A percentile compares a stretch with the other conserved stretches of the same genome.
phyloP scores from a whole-genome alignment of 1,284 basidiomycete species.

The Marasmius sp. region DNA sequence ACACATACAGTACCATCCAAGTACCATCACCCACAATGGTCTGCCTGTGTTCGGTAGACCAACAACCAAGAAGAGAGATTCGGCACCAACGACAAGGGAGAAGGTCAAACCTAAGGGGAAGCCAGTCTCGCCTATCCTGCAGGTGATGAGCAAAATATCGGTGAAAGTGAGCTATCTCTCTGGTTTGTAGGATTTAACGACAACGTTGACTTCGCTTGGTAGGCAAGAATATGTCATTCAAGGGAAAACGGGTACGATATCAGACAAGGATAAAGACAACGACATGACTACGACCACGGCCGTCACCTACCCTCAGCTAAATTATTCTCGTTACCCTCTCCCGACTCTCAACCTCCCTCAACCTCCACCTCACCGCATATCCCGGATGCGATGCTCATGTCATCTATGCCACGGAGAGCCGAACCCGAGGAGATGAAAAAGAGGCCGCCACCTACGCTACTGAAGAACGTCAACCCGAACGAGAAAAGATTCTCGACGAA shows the following conservation, averaged over 20 bases:
- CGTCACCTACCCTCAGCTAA: conserved; percentile 23
- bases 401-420: conserved; percentile 64
- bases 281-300: no score
- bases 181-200: neutral
- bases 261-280: neutral
- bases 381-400: conserved; percentile 67
- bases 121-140: no score
- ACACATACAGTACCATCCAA: conserved; percentile 78
- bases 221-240: neutral
- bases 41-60: conserved; percentile 65
- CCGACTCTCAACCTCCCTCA: conserved; percentile 33
- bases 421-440: conserved; percentile 67
- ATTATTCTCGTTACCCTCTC: conserved; percentile 30
- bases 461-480: conserved; percentile 5
- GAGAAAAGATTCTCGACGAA: conserved; percentile 3
- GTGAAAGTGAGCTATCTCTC: neutral
- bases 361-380: conserved; percentile 27
- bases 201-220: neutral
- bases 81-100: conserved; percentile 19
- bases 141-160: neutral
- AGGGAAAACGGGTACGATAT: neutral
- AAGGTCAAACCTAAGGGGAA: no score
- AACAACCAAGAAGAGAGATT: conserved; percentile 40
- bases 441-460: conserved; percentile 41
- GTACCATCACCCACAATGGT: no score